These are phyloP conservation scores for Flaveria ramosissima DNA, from an alignment of 129 eudicot species.

Conservation along the genomic window DNA sequence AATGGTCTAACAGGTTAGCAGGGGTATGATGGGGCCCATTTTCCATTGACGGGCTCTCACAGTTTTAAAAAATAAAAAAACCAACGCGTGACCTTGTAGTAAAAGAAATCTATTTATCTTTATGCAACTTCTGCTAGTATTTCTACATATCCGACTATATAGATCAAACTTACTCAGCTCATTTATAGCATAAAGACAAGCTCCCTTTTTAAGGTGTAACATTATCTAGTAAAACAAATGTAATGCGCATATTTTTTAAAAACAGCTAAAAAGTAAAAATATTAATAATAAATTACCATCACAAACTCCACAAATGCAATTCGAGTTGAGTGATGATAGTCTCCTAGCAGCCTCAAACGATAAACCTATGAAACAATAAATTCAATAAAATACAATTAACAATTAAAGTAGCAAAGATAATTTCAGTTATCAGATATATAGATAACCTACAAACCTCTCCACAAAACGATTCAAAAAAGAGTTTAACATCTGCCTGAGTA, in stretches of 20 bases:
- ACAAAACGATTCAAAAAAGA: constrained; percentile 74
- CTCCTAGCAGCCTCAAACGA: constrained; percentile 85
- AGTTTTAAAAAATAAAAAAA: too few species aligned
- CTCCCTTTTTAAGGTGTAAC: neutral
- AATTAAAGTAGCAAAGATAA: neutral
- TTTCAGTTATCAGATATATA: constrained; percentile 5
- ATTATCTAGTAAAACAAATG: neutral
- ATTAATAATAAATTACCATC: constrained; percentile 37
- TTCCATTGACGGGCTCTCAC: too few species aligned
- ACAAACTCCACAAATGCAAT: constrained; percentile 78
- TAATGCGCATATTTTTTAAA: neutral
- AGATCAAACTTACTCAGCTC: neutral
- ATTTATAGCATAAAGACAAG: constrained; percentile 13
- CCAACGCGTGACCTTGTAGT: neutral
- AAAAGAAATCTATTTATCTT: neutral
- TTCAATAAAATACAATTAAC: neutral
- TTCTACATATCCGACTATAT: constrained; percentile 2
- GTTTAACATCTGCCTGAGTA: constrained; percentile 84
- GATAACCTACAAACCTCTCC: constrained; percentile 72
- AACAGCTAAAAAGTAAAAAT: neutral
- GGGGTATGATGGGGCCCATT: too few species aligned
- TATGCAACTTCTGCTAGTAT: constrained; percentile 15
- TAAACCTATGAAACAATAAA: constrained; percentile 41
- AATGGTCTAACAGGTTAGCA: too few species aligned
- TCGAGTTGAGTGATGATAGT: constrained; percentile 72